Conservation (phyloP, 192 early-diverging fungal genomes). For the Coemansia sp. region DNA sequence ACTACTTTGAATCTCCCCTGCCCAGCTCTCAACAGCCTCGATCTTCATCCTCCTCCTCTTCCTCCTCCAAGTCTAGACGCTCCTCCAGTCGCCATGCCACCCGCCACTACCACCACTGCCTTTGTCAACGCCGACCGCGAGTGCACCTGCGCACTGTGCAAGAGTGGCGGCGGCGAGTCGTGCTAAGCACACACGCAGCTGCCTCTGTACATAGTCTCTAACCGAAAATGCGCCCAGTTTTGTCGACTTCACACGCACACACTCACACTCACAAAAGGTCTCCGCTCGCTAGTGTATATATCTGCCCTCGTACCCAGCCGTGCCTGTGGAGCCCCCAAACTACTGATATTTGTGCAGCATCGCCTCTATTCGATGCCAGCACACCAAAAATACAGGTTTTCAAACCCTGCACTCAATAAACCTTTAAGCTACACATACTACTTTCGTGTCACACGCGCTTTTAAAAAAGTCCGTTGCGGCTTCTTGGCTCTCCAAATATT, state of each 20-base stretch:
- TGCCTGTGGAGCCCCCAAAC: background rate
- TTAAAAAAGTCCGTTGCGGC: background rate
- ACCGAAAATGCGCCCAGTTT: constrained; percentile 4
- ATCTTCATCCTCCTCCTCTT: background rate
- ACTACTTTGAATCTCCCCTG: background rate
- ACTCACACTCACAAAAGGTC: background rate
- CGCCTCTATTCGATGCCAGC: background rate
- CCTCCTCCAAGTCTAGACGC: background rate
- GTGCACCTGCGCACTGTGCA: constrained; percentile 35
- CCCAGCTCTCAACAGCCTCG: background rate
- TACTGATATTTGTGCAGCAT: background rate
- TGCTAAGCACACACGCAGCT: background rate
- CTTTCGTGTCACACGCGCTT: background rate
- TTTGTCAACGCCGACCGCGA: constrained; percentile 23
- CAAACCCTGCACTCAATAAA: background rate
- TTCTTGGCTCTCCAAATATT: background rate
- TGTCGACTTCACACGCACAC: background rate
- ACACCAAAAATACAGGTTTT: background rate
- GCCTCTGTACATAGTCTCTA: constrained; percentile 9
- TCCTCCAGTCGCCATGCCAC: background rate
- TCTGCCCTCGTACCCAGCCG: background rate
- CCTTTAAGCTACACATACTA: background rate
- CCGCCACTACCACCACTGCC: background rate
- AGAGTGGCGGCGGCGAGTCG: constrained; percentile 9
- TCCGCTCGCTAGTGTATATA: background rate